A percentile compares a stretch with the other conserved stretches of the same genome.
Conservation (phyloP, 495 filamentous ascomycete genomes). For the Xanthoparmelia taractica region DNA sequence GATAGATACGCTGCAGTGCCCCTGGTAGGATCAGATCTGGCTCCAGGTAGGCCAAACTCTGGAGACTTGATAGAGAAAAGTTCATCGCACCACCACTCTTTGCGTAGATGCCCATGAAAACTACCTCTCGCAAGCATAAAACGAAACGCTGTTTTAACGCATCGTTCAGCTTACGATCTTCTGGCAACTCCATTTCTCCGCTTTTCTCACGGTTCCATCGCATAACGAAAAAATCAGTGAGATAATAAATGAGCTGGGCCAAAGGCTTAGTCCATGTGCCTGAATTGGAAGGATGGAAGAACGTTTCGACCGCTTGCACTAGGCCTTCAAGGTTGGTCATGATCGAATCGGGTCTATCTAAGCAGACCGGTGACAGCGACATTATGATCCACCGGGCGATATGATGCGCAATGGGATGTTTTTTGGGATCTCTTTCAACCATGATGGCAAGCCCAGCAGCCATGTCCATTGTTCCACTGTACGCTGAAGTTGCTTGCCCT, state of each 20-base stretch:
- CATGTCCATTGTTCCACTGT: constrained; percentile 72
- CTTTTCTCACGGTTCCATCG: constrained; percentile 93
- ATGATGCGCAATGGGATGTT: constrained; percentile 83
- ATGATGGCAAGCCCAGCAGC: constrained; percentile 72
- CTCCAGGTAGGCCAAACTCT: constrained; percentile 82
- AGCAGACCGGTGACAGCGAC: constrained; percentile 80
- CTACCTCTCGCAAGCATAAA: constrained; percentile 79
- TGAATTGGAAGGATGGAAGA: constrained; percentile 97
- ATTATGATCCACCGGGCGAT: constrained; percentile 94
- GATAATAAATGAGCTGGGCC: constrained; percentile 83
- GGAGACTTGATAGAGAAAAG: constrained; percentile 81
- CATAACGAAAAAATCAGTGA: constrained; percentile 95
- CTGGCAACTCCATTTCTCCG: constrained; percentile 78
- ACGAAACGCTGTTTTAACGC: constrained; percentile 85
- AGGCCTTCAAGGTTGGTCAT: constrained; percentile 82
- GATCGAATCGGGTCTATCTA: constrained; percentile 70
- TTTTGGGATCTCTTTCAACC: constrained; percentile 84
- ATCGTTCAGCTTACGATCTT: constrained; percentile 68
- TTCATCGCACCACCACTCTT: constrained; percentile 88
- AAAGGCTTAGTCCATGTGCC: constrained; percentile 86
- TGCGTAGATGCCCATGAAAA: constrained; percentile 96
- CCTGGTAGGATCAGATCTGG: constrained; percentile 89
- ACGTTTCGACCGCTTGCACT: constrained; percentile 93
- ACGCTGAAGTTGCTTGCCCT: constrained; percentile 89
- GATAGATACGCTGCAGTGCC: constrained; percentile 91